These are phyloP conservation scores for Eucommia ulmoides DNA, from an alignment of 257 asterid species.

Conservation along the genomic window DNA sequence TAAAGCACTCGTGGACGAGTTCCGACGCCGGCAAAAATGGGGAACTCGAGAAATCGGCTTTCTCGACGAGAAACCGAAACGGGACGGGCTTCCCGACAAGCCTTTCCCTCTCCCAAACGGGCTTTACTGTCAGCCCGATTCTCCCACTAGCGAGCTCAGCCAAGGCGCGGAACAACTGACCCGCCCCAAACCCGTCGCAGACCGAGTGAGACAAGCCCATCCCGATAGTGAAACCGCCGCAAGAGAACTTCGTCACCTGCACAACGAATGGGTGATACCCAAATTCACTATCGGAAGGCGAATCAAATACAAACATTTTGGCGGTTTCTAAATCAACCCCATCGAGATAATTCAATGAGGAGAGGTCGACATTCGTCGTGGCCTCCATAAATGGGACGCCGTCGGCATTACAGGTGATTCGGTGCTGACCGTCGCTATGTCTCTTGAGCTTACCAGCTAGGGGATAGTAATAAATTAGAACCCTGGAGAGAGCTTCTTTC, in stretches of 20 bases:
- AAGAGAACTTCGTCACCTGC: neutral
- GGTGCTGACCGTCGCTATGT: constrained; percentile 7
- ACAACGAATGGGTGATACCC: constrained; percentile 1
- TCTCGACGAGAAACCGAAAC: neutral
- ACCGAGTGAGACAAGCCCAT: neutral
- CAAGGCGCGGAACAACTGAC: neutral
- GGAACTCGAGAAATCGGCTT: neutral
- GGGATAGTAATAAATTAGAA: too few species aligned
- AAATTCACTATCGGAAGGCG: constrained; percentile 3
- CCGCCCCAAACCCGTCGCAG: neutral
- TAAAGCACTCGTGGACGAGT: neutral
- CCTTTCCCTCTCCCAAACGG: neutral
- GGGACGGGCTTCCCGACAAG: neutral
- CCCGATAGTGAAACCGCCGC: neutral
- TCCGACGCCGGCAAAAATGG: neutral
- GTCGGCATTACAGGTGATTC: constrained; percentile 10
- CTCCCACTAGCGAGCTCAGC: neutral
- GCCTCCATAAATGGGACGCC: constrained; percentile 17
- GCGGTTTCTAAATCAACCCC: constrained; percentile 7
- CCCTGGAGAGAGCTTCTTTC: too few species aligned
- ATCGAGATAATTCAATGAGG: constrained; percentile 9
- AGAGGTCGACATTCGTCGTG: neutral
- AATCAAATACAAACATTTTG: constrained; percentile 8
- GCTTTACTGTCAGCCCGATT: neutral
- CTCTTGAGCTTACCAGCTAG: constrained; percentile 12